Base-by-base conservation (phyloP, 176 grass and related monocot species). In the Musa beccarii region DNA sequence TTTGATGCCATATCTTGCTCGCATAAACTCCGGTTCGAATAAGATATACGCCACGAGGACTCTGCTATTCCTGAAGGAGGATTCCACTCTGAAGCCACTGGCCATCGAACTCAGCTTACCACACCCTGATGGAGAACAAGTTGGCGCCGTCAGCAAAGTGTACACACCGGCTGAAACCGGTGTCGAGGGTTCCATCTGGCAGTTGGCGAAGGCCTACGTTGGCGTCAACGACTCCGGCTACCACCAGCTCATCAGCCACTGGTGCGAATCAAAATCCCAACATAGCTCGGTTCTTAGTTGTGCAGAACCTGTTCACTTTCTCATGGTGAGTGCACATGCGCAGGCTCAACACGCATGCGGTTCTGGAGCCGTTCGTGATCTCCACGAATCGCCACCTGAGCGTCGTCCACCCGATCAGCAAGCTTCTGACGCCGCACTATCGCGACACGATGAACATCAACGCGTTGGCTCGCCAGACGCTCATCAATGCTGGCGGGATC, bases 11-110 rank as follows among this genome's bases (percentile, higher is more conserved):
- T 96, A 83, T 69, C 78, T 96, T n/a, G 59, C 74, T 51, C 80
- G 90, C 23, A 54, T 96, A 76, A 96, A 96, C 79, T 77, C 59
- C 14, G 26, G 78, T 2, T 73, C 80, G 63, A 87, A 85, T 64
- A 91, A 87, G 73, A 86, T 96, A 77, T 96, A 96, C 79, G 92
- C 92, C 53, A 85, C 92, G 49, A 78, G 92, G 75, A 89, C 89
- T 24, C 74, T 96, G 62, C 82, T 96, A 78, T 86, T 89, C 64
- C 83, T 96, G 21, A 80, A 83, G 17, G 75, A 78, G 49, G 89
- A 96, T 57, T 69, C 82, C 56, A 78, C 68, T 53, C 80, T 96
- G 1, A 2, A 71, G 63, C 92, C 89, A 1, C 76, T 96, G 8
- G 87, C 89, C 59, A 96, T 96, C 62, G 92, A 96, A 78, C 86